A percentile compares a stretch with the other conserved stretches of the same genome.
Evolutionary conservation across 208 protist genomes (phyloP).

Genomic region (Trichomonas gallinae): DNA sequence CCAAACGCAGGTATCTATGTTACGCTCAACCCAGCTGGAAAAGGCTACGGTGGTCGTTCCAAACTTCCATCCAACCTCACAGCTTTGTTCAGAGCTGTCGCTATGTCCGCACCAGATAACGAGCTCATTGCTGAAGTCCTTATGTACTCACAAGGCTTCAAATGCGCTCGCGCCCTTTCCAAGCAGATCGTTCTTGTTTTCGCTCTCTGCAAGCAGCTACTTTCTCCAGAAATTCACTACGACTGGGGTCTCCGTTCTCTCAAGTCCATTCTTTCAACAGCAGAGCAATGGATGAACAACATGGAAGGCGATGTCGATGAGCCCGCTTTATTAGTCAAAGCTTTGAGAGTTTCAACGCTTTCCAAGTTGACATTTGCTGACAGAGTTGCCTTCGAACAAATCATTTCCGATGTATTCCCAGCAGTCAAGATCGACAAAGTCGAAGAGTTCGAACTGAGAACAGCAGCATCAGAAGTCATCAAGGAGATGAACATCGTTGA

Average conservation of each 20-base stretch:
- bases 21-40: conserved; percentile 89
- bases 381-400: conserved; percentile 68
- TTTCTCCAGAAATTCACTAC: conserved; percentile 89
- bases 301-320: conserved; percentile 46
- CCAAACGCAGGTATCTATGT: conserved; percentile 90
- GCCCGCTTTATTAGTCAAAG: conserved; percentile 78
- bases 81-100: conserved; percentile 87
- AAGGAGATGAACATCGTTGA: background rate
- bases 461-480: background rate
- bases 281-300: background rate
- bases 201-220: conserved; percentile 68
- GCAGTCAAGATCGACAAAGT: conserved; percentile 43
- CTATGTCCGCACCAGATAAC: conserved; percentile 92
- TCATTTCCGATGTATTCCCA: conserved; percentile 81
- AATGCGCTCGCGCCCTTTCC: conserved; percentile 68
- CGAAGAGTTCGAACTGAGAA: background rate
- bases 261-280: conserved; percentile 68
- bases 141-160: conserved; percentile 85
- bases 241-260: conserved; percentile 92
- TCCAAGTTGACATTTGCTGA: conserved; percentile 88
- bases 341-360: conserved; percentile 84
- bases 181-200: conserved; percentile 78
- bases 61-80: conserved; percentile 96
- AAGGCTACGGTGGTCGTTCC: conserved; percentile 86
- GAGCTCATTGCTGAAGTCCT: conserved; percentile 89